A percentile compares a stretch with the other conserved stretches of the same genome.
Evolutionary conservation across 2,329 filamentous ascomycete genomes (phyloP).

Genomic region (Xylaria multiplex): DNA sequence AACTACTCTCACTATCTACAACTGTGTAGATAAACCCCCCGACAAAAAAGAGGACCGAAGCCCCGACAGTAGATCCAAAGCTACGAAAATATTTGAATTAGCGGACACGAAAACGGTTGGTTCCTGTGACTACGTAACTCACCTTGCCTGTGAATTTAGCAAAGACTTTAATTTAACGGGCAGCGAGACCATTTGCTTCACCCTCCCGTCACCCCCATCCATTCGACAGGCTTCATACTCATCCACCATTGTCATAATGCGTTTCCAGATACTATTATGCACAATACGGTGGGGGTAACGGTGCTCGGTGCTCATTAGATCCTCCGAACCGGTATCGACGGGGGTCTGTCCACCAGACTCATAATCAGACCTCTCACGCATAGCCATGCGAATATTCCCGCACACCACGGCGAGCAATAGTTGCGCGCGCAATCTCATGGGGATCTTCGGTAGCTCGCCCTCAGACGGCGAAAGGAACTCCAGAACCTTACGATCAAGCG

Average conservation of each 20-base stretch:
- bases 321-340: conserved; percentile 28
- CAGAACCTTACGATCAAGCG: conserved; percentile 46
- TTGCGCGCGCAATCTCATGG: conserved; percentile 42
- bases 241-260: conserved; percentile 47
- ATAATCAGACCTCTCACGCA: conserved; percentile 34
- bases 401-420: conserved; percentile 47
- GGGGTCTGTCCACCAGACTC: conserved; percentile 3
- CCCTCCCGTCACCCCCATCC: neutral
- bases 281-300: conserved; percentile 32
- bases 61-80: conserved; percentile 47
- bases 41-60: conserved; percentile 47
- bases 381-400: conserved; percentile 49
- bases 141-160: conserved; percentile 47
- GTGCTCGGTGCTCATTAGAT: conserved; percentile 16
- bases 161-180: conserved; percentile 46
- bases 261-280: conserved; percentile 47
- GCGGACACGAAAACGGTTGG: neutral
- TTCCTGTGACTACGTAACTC: neutral
- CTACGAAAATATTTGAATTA: conserved; percentile 28
- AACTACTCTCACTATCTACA: conserved; percentile 43
- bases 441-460: conserved; percentile 34
- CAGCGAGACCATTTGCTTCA: conserved; percentile 40
- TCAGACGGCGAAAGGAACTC: conserved; percentile 45
- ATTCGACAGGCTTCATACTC: conserved; percentile 40
- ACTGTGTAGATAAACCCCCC: conserved; percentile 48